phyloP scores from a whole-genome alignment of 768 basidiomycete genomes.

The Tricholoma furcatifolium region DNA sequence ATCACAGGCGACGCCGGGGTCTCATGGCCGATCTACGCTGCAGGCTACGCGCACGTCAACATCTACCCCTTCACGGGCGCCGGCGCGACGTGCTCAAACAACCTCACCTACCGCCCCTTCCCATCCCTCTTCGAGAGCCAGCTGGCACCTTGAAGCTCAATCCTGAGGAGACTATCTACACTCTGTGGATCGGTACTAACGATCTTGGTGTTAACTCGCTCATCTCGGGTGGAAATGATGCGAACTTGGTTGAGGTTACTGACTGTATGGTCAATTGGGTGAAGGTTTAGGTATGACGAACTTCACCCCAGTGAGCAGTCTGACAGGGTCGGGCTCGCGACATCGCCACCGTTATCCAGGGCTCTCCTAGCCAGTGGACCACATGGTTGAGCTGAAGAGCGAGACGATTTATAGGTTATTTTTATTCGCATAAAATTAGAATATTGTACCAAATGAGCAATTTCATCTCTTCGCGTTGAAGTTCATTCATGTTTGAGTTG shows the following conservation, averaged over 20 bases:
- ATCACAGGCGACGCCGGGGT: constrained; percentile 39
- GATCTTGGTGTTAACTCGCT: constrained; percentile 58
- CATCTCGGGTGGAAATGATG: constrained; percentile 48
- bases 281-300: constrained; percentile 43
- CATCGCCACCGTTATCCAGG: constrained; percentile 36
- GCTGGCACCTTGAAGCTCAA: constrained; percentile 41
- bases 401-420: not conserved
- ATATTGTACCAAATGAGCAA: not conserved
- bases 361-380: constrained; percentile 35
- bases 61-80: constrained; percentile 59
- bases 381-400: constrained; percentile 37
- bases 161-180: constrained; percentile 53
- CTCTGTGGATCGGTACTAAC: constrained; percentile 69
- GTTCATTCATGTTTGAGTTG: not conserved
- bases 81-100: constrained; percentile 67
- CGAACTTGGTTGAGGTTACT: constrained; percentile 58
- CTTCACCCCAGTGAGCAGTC: constrained; percentile 30
- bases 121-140: constrained; percentile 59
- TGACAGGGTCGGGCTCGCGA: constrained; percentile 42
- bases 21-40: constrained; percentile 62
- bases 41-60: constrained; percentile 49
- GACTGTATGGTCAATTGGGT: constrained; percentile 62
- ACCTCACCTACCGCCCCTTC: constrained; percentile 55
- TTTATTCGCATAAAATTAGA: not conserved
- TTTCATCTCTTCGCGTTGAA: no score